Evolutionary conservation across 306 rosid genomes (phyloP).

Genomic region (Vachellia collinsii): DNA sequence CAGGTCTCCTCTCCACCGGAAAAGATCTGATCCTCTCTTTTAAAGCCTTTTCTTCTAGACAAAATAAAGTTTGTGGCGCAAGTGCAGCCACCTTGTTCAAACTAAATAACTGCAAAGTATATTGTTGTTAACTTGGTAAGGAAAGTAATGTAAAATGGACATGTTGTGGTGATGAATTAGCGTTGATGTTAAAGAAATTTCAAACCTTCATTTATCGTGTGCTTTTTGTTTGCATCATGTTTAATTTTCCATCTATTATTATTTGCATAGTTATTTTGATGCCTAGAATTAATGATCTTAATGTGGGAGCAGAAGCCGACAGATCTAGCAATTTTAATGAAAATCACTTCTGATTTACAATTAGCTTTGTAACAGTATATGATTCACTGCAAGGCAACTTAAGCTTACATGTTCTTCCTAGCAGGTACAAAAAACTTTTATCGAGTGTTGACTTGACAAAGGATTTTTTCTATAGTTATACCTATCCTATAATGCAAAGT

Average conservation of each 20-base stretch:
- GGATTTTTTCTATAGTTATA: slow-evolving; percentile 94
- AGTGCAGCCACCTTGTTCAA: too few species aligned
- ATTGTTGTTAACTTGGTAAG: too few species aligned
- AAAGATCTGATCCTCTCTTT: too few species aligned
- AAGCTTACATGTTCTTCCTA: neutral
- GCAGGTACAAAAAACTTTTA: slow-evolving; percentile 89
- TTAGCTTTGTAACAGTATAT: neutral
- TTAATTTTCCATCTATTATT: neutral
- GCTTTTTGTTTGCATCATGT: neutral
- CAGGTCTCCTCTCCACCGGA: too few species aligned
- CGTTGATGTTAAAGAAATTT: too few species aligned
- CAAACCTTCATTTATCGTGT: neutral
- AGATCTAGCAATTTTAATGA: neutral
- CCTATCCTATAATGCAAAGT: slow-evolving; percentile 95
- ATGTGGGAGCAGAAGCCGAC: neutral
- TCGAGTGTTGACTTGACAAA: slow-evolving; percentile 95
- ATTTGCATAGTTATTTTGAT: neutral
- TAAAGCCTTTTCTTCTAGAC: too few species aligned
- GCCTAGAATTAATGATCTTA: neutral
- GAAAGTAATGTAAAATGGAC: too few species aligned
- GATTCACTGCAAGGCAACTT: neutral
- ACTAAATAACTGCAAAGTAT: too few species aligned
- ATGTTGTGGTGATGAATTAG: neutral
- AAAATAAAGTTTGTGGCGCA: too few species aligned
- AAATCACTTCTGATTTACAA: neutral